A percentile compares a stretch with the other conserved stretches of the same genome.
These are phyloP conservation scores for Starmerella khaoyaiensis DNA, from an alignment of 805 yeast species.

Conservation along the genomic window DNA sequence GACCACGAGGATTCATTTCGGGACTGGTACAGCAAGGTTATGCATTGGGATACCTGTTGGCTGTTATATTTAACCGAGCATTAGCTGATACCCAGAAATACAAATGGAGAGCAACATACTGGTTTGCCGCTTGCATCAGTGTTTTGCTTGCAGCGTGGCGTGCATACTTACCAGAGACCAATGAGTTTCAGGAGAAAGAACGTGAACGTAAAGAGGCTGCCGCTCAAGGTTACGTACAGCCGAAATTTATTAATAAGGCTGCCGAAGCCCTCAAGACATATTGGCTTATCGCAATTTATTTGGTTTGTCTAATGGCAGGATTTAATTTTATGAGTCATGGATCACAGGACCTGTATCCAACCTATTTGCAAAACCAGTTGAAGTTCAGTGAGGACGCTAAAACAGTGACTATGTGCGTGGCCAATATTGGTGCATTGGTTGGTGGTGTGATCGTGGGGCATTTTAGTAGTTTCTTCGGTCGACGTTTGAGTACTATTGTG, in stretches of 20 bases:
- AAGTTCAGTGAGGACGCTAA: slow-evolving; percentile 34
- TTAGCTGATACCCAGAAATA: slow-evolving; percentile 36
- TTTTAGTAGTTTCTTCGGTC: slow-evolving; percentile 43
- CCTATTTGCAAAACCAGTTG: slow-evolving; percentile 44
- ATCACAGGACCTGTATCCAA: slow-evolving; percentile 61
- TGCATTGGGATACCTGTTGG: slow-evolving; percentile 54
- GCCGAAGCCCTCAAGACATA: slow-evolving; percentile 34
- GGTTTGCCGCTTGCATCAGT: slow-evolving; percentile 64
- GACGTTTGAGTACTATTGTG: slow-evolving; percentile 44
- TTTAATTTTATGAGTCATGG: slow-evolving; percentile 65
- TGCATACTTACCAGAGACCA: slow-evolving; percentile 46
- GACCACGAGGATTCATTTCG: slow-evolving; percentile 47
- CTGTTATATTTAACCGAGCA: slow-evolving; percentile 54
- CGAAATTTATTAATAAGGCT: slow-evolving; percentile 24
- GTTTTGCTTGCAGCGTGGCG: slow-evolving; percentile 48
- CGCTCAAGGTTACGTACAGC: slow-evolving; percentile 13
- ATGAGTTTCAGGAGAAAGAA: slow-evolving; percentile 33
- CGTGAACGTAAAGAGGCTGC: slow-evolving; percentile 7
- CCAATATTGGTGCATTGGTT: slow-evolving; percentile 52
- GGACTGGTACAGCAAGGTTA: slow-evolving; percentile 76
- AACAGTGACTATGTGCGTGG: slow-evolving; percentile 50
- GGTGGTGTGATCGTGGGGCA: slow-evolving; percentile 56
- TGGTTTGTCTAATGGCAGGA: slow-evolving; percentile 51
- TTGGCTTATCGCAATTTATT: slow-evolving; percentile 49
- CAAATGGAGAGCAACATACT: slow-evolving; percentile 58